Evolutionary conservation across 2,329 filamentous ascomycete species (phyloP).

Genomic region (Lachnellula cervina): DNA sequence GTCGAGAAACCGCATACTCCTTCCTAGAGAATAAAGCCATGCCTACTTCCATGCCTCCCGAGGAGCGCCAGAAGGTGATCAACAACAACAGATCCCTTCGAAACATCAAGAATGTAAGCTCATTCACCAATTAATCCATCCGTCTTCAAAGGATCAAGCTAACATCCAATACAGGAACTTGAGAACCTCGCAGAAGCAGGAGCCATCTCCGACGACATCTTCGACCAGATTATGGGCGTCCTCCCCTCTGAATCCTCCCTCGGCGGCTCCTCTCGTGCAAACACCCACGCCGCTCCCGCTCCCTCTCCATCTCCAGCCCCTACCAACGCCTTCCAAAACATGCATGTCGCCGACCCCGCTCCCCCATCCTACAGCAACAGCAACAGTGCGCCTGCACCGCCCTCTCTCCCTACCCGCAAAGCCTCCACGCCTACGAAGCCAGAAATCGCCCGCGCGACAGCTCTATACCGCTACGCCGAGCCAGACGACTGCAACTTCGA

Average conservation of each 20-base stretch:
- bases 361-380: conserved; percentile 19
- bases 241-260: conserved; percentile 69
- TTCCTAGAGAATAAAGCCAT: conserved; percentile 25
- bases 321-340: conserved; percentile 17
- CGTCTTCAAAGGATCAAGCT: too few species aligned
- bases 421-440: conserved; percentile 36
- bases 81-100: conserved; percentile 31
- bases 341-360: conserved; percentile 16
- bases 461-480: conserved; percentile 78
- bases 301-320: conserved; percentile 29
- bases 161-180: conserved; percentile 61
- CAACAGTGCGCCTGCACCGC: conserved; percentile 32
- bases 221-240: conserved; percentile 67
- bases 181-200: conserved; percentile 82
- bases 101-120: conserved; percentile 33
- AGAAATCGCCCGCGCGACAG: conserved; percentile 68
- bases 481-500: conserved; percentile 77
- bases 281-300: conserved; percentile 33
- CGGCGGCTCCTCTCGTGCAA: conserved; percentile 18
- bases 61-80: conserved; percentile 31
- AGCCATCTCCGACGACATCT: conserved; percentile 69
- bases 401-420: conserved; percentile 30
- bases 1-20: conserved; percentile 20
- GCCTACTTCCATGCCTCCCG: conserved; percentile 25
- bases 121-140: neutral